These are phyloP conservation scores for Spergularia azorica DNA, from an alignment of 179 eudicot species.

Conservation along the genomic window DNA sequence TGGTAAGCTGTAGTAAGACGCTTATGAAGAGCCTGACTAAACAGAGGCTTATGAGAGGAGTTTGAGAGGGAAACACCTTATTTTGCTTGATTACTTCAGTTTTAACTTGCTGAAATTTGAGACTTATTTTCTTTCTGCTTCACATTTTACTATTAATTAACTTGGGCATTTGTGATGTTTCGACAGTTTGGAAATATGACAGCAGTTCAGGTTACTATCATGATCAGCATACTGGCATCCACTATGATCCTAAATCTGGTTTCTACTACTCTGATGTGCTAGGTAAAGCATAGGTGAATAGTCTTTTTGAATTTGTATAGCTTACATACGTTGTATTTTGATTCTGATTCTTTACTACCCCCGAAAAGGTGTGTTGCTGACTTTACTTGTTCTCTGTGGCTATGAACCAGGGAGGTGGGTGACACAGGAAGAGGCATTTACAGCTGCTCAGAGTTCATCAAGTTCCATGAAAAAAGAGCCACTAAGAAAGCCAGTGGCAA, in stretches of 20 bases:
- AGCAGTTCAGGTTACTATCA: slow-evolving; percentile 77
- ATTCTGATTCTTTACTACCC: not conserved
- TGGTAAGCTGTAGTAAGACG: not conserved
- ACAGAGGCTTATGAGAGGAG: not conserved
- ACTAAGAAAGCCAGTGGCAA: slow-evolving; percentile 41
- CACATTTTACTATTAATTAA: not conserved
- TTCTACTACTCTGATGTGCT: slow-evolving; percentile 87
- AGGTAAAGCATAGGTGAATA: slow-evolving; percentile 41
- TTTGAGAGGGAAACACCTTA: too few relatives aligned
- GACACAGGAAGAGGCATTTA: slow-evolving; percentile 82
- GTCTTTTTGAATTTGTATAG: not conserved
- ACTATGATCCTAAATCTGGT: slow-evolving; percentile 90
- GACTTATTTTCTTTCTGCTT: not conserved
- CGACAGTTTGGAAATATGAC: slow-evolving; percentile 82
- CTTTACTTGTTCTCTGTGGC: not conserved
- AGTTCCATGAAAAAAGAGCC: slow-evolving; percentile 43
- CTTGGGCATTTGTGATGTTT: not conserved
- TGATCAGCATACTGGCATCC: slow-evolving; percentile 60
- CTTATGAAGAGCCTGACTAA: not conserved
- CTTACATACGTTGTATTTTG: not conserved
- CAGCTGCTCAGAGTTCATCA: slow-evolving; percentile 54
- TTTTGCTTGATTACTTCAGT: too few relatives aligned
- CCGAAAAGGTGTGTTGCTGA: not conserved
- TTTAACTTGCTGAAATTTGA: not conserved
- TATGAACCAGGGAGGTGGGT: slow-evolving; percentile 88